Evolutionary conservation across 1,284 basidiomycete genomes (phyloP).

Genomic region (Rhodofomes roseus): DNA sequence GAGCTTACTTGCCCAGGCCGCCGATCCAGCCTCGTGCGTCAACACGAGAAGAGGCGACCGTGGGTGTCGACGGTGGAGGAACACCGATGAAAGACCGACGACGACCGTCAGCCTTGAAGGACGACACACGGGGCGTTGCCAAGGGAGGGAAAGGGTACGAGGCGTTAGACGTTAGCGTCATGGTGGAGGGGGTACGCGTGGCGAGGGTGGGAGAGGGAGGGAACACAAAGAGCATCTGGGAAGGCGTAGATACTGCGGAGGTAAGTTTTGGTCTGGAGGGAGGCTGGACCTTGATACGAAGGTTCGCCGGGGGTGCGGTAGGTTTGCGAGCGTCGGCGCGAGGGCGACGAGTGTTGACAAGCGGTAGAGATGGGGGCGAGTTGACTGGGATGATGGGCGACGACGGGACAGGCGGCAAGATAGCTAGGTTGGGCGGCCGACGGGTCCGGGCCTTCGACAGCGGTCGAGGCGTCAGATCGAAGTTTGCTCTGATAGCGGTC

Average conservation of each 20-base stretch:
- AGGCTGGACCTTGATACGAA: conserved; percentile 27
- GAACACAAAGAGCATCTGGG: conserved; percentile 81
- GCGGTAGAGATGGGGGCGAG: conserved; percentile 30
- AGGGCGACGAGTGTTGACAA: conserved; percentile 29
- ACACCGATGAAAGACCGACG: conserved; percentile 71
- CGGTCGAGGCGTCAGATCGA: conserved; percentile 41
- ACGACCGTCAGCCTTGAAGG: conserved; percentile 60
- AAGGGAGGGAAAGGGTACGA: conserved; percentile 56
- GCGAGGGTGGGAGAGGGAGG: conserved; percentile 70
- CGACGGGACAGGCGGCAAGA: conserved; percentile 66
- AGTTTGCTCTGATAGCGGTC: conserved; percentile 43
- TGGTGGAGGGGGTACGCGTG: conserved; percentile 66
- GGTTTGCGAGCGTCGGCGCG: conserved; percentile 53
- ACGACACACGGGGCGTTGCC: conserved; percentile 59
- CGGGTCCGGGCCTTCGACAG: conserved; percentile 50
- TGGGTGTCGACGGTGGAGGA: conserved; percentile 63
- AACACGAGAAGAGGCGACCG: conserved; percentile 78
- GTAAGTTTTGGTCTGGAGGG: conserved; percentile 20
- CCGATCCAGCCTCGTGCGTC: conserved; percentile 69
- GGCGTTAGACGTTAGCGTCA: conserved; percentile 64
- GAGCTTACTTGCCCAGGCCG: conserved; percentile 4
- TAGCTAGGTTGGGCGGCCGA: conserved; percentile 47
- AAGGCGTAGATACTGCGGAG: conserved; percentile 34
- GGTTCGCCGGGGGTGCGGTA: conserved; percentile 49
- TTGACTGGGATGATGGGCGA: conserved; percentile 38